phyloP scores from a whole-genome alignment of 768 basidiomycete genomes.

The Tricholoma saponaceum region DNA sequence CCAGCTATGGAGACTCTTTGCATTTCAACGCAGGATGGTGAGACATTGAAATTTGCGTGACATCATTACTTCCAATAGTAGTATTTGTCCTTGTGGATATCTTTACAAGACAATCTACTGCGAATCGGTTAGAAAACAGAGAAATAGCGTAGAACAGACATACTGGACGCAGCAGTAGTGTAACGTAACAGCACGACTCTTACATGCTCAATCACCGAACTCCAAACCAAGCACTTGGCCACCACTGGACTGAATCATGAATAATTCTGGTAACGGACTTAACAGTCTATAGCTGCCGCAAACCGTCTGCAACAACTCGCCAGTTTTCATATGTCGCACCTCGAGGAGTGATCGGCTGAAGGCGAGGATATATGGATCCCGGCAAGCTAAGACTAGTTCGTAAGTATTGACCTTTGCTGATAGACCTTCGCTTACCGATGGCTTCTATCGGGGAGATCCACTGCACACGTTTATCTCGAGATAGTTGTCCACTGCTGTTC shows the following conservation, averaged over 20 bases:
- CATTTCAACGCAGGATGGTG: not conserved
- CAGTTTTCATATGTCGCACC: constrained; percentile 68
- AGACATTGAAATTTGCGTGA: not conserved
- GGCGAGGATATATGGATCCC: constrained; percentile 75
- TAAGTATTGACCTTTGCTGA: not conserved
- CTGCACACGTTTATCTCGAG: not conserved
- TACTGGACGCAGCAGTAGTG: not conserved
- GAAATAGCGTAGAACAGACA: no score
- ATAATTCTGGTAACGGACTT: constrained; percentile 8
- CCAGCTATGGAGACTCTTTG: not conserved
- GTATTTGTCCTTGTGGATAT: not conserved
- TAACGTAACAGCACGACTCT: not conserved
- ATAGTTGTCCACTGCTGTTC: constrained; percentile 6
- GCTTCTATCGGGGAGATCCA: constrained; percentile 3
- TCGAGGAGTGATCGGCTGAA: constrained; percentile 77
- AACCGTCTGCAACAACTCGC: constrained; percentile 67
- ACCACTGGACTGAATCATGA: constrained; percentile 10
- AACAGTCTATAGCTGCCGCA: constrained; percentile 33
- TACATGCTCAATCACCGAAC: not conserved
- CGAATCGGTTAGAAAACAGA: no score
- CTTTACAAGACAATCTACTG: not conserved
- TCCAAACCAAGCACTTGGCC: constrained; percentile 11
- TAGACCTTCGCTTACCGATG: not conserved
- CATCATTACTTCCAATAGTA: not conserved
- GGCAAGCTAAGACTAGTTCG: constrained; percentile 45